These are phyloP conservation scores for Fusarium caatingaense DNA, from an alignment of 2,329 filamentous ascomycete genomes.

Conservation along the genomic window DNA sequence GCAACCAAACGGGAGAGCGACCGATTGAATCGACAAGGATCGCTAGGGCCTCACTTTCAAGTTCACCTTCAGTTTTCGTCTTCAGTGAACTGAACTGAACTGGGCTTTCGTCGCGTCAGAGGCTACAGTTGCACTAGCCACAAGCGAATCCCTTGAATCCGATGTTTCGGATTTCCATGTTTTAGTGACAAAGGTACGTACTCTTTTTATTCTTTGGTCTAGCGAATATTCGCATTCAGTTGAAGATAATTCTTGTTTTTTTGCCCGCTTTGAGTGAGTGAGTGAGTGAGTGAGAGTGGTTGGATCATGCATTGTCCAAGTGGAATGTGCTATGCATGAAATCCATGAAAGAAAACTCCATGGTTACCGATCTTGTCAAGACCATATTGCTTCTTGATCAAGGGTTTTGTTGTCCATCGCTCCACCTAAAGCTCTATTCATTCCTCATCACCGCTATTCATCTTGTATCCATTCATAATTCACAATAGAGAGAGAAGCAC, in stretches of 20 bases:
- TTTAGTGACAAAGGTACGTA: slow-evolving; percentile 38
- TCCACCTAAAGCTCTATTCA: slow-evolving; percentile 4
- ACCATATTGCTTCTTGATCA: slow-evolving; percentile 11
- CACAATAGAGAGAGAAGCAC: slow-evolving; percentile 4
- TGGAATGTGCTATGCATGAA: slow-evolving; percentile 15
- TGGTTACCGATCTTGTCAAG: neutral
- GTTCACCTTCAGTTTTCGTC: neutral
- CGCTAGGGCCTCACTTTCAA: slow-evolving; percentile 7
- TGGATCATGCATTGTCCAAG: slow-evolving; percentile 30
- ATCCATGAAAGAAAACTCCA: neutral
- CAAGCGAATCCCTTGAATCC: slow-evolving; percentile 31
- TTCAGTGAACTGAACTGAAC: slow-evolving; percentile 2
- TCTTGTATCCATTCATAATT: slow-evolving; percentile 13
- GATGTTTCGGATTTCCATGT: slow-evolving; percentile 40
- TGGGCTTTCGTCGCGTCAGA: slow-evolving; percentile 24
- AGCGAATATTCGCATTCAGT: slow-evolving; percentile 16
- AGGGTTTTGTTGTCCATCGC: slow-evolving; percentile 8
- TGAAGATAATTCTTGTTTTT: slow-evolving; percentile 2
- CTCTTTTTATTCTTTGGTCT: slow-evolving; percentile 6
- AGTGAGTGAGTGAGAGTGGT: neutral
- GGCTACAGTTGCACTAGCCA: slow-evolving; percentile 34
- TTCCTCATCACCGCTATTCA: slow-evolving; percentile 25
- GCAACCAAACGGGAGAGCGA: slow-evolving; percentile 27
- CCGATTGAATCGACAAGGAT: slow-evolving; percentile 22
- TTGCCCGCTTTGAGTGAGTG: slow-evolving; percentile 18